These are phyloP conservation scores for Globisporangium acanthophoron DNA, from an alignment of 352 stramenopile species.

Conservation along the genomic window DNA sequence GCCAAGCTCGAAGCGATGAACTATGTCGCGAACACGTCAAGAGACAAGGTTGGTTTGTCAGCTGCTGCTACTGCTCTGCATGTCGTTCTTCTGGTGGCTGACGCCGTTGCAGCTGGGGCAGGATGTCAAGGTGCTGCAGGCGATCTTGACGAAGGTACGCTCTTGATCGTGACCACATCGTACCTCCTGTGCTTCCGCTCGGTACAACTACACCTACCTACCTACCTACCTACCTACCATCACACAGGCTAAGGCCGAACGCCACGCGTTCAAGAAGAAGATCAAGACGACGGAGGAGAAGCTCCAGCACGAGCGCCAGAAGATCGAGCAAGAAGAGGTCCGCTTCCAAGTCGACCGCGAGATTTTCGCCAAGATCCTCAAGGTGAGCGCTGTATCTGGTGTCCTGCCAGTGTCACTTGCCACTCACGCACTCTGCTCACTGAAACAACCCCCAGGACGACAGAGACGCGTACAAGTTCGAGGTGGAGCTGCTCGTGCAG, in stretches of 20 bases:
- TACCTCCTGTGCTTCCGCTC: no score
- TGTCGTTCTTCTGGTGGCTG: neutral
- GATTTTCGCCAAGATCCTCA: constrained; percentile 82
- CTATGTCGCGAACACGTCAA: constrained; percentile 64
- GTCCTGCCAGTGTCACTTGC: no score
- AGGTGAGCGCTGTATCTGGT: constrained; percentile 23
- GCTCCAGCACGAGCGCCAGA: constrained; percentile 42
- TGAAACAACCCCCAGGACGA: constrained; percentile 40
- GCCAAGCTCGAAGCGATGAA: constrained; percentile 71
- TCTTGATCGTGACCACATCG: no score
- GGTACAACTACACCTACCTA: no score
- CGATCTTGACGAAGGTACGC: constrained; percentile 67
- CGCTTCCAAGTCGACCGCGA: constrained; percentile 79
- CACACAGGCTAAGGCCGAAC: constrained; percentile 68
- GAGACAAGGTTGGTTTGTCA: constrained; percentile 47
- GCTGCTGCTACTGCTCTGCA: no score
- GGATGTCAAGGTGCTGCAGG: constrained; percentile 63
- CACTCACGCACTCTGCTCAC: no score
- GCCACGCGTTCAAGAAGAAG: constrained; percentile 76
- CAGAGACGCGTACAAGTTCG: constrained; percentile 63
- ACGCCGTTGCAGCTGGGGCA: constrained; percentile 41
- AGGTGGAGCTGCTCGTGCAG: constrained; percentile 63
- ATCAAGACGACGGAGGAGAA: constrained; percentile 64
- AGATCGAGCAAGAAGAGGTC: constrained; percentile 79
- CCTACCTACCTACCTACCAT: neutral